Conservation (phyloP, 805 yeast species). For the Yarrowia osloensis region DNA sequence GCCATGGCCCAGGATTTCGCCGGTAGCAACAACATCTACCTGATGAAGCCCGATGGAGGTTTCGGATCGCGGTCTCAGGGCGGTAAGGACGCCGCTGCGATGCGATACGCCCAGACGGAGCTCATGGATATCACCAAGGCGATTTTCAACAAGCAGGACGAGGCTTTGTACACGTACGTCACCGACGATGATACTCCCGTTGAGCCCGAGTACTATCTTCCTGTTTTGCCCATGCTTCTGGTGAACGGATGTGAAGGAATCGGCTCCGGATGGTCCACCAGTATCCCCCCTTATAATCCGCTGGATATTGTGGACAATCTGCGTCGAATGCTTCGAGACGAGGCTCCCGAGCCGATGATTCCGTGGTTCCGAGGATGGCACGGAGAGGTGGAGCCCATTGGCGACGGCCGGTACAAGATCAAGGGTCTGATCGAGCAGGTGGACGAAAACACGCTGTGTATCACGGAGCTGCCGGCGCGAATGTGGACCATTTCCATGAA, state of each 20-base stretch:
- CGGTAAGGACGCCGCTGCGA: constrained; percentile 98
- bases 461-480: constrained; percentile 88
- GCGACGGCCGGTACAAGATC: constrained; percentile 67
- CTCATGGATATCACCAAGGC: constrained; percentile 71
- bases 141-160: constrained; percentile 78
- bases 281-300: constrained; percentile 89
- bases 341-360: constrained; percentile 67
- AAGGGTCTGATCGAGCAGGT: constrained; percentile 79
- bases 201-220: constrained; percentile 94
- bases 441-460: constrained; percentile 78
- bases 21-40: constrained; percentile 85
- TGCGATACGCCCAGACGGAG: constrained; percentile 93
- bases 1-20: constrained; percentile 94
- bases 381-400: constrained; percentile 67
- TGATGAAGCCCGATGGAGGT: constrained; percentile 87
- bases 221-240: constrained; percentile 90
- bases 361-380: constrained; percentile 99
- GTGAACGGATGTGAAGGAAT: constrained; percentile 98
- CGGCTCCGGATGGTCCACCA: constrained; percentile 98
- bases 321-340: constrained; percentile 68
- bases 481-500: constrained; percentile 92
- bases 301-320: constrained; percentile 75
- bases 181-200: constrained; percentile 93
- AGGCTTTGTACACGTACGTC: constrained; percentile 71
- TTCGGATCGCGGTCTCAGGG: constrained; percentile 96